phyloP scores from a whole-genome alignment of 139 green algal species.

The Haematococcus lacustris region DNA sequence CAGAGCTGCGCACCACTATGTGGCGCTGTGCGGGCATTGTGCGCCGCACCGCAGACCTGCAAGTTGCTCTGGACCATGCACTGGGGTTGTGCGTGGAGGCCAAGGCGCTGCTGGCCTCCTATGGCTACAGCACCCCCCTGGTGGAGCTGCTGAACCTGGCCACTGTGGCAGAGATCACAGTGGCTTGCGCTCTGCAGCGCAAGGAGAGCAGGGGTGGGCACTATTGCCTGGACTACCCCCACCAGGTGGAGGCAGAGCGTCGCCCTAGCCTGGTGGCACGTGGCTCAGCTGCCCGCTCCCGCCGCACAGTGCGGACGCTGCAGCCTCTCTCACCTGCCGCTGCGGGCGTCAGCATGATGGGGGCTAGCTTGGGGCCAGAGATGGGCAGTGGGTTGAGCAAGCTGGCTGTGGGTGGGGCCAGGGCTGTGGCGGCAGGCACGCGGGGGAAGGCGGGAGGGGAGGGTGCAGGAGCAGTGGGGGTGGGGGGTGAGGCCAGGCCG shows the following conservation, averaged over 20 bases:
- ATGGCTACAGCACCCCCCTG: constrained; percentile 54
- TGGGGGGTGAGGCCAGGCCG: no score
- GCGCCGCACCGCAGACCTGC: constrained; percentile 52
- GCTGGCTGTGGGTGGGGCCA: no score
- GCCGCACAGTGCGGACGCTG: no score
- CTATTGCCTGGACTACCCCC: constrained; percentile 67
- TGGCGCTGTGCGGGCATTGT: constrained; percentile 87
- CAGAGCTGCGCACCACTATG: constrained; percentile 73
- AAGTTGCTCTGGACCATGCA: constrained; percentile 37
- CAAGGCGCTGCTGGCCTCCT: constrained; percentile 39
- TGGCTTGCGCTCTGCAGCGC: constrained; percentile 72
- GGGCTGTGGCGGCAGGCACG: no score
- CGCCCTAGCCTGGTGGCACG: constrained; percentile 55
- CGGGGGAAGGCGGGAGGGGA: no score
- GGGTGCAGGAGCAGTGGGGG: no score
- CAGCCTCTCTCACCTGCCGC: no score
- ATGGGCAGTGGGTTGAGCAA: no score
- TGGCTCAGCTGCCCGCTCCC: no score
- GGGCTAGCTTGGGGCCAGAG: no score
- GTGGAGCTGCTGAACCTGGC: constrained; percentile 87
- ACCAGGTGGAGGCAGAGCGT: constrained; percentile 23
- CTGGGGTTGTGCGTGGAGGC: constrained; percentile 53
- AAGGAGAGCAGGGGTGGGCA: constrained; percentile 80
- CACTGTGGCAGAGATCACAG: constrained; percentile 74
- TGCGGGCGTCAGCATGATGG: no score